Evolutionary conservation across 2,329 filamentous ascomycete species (phyloP), one percentile per base, ranked within the genome.

Genomic region (Drechslera avenae): DNA sequence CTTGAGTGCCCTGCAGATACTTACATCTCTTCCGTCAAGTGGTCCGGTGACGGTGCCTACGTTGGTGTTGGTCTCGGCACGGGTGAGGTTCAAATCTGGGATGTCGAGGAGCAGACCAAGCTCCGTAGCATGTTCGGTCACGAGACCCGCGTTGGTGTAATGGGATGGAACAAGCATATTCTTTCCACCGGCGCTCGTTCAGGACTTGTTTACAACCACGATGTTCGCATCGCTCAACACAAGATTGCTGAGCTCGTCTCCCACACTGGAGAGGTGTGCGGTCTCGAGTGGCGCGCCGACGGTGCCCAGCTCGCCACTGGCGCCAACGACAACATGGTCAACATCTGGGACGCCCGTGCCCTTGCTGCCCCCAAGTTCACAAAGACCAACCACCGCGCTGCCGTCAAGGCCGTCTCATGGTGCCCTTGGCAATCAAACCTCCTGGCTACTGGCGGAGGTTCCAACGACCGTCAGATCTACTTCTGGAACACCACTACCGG

Each of bases 401-500:
- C 94, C 36, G 92, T 99, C 78, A 99, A 99, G 85, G 94, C 94
- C 52, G 85, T 99, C 37, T 89, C 91, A 58, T 99, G 94, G 94
- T 99, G 94, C 82, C 94, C 94, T 35, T 99, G 94, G 94, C 94
- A 96, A 79, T 84, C 89, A 18, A 89, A 88, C 3, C 81, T 99
- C 4, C 75, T 99, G 32, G 94, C 94, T 12, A 95, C 93, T 1
- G 91, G 94, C 3, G 93, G 94, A 32, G 94, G 94, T 18, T 93
- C 91, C 35, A 95, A 97, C 76, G 94, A 99, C 74, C 89, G 91
- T 64, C 90, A 97, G 78, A 99, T 99, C 76, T 94, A 99, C 81
- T 99, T 99, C 85, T 99, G 94, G 94, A 99, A 99, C 83, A 95
- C 92, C 39, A 97, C 94, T 17, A 96, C 93, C 4, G 94, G 94